These are phyloP conservation scores for Colletotrichum sp. DNA, from an alignment of 2,329 filamentous ascomycete genomes.

Conservation along the genomic window DNA sequence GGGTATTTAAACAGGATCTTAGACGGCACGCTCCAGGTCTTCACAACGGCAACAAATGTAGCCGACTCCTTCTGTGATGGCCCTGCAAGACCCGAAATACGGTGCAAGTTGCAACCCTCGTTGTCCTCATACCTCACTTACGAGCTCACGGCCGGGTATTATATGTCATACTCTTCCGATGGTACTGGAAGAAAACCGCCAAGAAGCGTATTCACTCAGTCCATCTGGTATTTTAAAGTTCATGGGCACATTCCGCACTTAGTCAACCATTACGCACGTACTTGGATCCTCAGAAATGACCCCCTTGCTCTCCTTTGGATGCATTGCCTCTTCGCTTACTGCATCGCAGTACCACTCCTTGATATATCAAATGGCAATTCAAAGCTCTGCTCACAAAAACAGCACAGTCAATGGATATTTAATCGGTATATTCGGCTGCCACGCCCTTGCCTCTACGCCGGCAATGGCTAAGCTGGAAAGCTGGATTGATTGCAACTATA, in stretches of 20 bases:
- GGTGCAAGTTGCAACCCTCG: background rate
- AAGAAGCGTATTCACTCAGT: background rate
- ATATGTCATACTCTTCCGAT: background rate
- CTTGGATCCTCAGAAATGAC: background rate
- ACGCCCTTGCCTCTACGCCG: background rate
- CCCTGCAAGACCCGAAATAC: background rate
- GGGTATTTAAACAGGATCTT: background rate
- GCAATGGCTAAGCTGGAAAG: background rate
- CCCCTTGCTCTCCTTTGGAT: background rate
- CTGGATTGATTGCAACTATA: background rate
- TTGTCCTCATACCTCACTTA: background rate
- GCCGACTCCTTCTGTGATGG: no score
- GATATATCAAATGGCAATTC: background rate
- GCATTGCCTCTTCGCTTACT: background rate
- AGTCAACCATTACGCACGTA: rapidly evolving
- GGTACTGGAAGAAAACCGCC: background rate
- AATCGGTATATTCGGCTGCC: background rate
- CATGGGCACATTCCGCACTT: rapidly evolving
- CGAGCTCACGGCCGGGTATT: background rate
- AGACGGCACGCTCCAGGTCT: background rate
- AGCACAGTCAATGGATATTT: background rate
- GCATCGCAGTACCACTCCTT: background rate
- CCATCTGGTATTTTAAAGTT: background rate
- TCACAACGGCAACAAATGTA: background rate
- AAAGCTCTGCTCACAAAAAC: background rate